Percentiles rank a stretch among this genome's conserved stretches.
These are phyloP conservation scores for Aspergillus quadricinctus DNA, from an alignment of 2,329 filamentous ascomycete genomes.

Conservation along the genomic window DNA sequence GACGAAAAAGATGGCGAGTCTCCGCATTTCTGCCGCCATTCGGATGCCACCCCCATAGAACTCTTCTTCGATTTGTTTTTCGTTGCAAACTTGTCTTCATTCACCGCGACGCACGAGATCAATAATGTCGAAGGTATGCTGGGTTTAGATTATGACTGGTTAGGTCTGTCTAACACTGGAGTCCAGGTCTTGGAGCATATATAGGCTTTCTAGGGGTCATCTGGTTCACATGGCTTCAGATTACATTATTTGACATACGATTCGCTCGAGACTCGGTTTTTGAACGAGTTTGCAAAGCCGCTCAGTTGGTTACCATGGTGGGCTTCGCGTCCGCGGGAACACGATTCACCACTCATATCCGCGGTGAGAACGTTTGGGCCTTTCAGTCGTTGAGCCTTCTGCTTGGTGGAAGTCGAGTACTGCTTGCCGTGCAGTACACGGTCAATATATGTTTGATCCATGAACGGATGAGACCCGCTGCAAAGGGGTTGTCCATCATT, in stretches of 20 bases:
- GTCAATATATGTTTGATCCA: slow-evolving; percentile 31
- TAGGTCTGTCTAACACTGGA: slow-evolving; percentile 10
- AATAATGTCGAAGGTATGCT: slow-evolving; percentile 43
- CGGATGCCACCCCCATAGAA: slow-evolving; percentile 53
- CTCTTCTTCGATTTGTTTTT: slow-evolving; percentile 60
- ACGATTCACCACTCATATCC: slow-evolving; percentile 39
- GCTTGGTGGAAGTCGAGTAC: slow-evolving; percentile 51
- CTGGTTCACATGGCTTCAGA: slow-evolving; percentile 66
- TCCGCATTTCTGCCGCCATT: slow-evolving; percentile 38
- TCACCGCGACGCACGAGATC: slow-evolving; percentile 54
- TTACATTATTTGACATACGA: slow-evolving; percentile 61
- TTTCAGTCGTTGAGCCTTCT: slow-evolving; percentile 42
- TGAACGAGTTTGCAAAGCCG: slow-evolving; percentile 54
- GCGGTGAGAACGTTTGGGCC: slow-evolving; percentile 39
- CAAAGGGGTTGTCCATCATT: slow-evolving; percentile 26
- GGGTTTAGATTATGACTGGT: too few species aligned
- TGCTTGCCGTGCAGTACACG: slow-evolving; percentile 52
- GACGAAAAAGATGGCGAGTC: slow-evolving; percentile 19
- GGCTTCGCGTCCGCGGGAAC: slow-evolving; percentile 60
- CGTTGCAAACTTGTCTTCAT: slow-evolving; percentile 62
- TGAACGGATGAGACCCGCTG: slow-evolving; percentile 21
- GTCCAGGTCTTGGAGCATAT: slow-evolving; percentile 41
- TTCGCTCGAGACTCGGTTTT: slow-evolving; percentile 63
- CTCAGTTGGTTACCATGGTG: slow-evolving; percentile 62
- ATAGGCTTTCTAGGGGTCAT: slow-evolving; percentile 55